Percentiles rank a stretch among this genome's conserved stretches.
phyloP scores from a whole-genome alignment of 805 yeast genomes.

The Yarrowia phangngaensis region DNA sequence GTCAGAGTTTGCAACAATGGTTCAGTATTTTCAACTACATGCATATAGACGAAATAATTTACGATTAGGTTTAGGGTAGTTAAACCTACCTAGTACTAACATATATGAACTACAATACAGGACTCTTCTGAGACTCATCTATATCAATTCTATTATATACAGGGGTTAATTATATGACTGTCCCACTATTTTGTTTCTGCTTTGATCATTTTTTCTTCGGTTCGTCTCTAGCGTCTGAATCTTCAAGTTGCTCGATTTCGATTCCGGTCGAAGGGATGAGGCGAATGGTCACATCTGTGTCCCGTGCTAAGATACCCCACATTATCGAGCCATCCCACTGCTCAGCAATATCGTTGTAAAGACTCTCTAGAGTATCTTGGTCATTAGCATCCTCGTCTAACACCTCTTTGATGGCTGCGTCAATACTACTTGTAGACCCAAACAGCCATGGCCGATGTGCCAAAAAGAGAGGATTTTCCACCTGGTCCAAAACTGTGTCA shows the following conservation, averaged over 20 bases:
- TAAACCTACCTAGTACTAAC: too few species aligned
- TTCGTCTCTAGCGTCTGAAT: not conserved
- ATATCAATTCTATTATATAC: slow-evolving; percentile 4
- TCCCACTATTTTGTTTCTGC: too few species aligned
- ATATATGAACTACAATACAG: too few species aligned
- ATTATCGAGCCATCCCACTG: slow-evolving; percentile 15
- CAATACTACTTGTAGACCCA: slow-evolving; percentile 5
- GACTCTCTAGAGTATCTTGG: not conserved
- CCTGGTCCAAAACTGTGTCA: not conserved
- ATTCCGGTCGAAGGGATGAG: not conserved
- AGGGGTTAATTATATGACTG: not conserved
- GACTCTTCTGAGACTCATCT: not conserved
- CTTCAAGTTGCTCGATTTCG: not conserved
- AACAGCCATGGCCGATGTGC: slow-evolving; percentile 18
- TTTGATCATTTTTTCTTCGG: not conserved
- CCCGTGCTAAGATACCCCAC: slow-evolving; percentile 6
- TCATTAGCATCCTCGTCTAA: not conserved
- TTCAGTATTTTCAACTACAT: slow-evolving; percentile 4
- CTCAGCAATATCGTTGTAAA: slow-evolving; percentile 6
- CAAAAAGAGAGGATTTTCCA: not conserved
- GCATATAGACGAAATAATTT: slow-evolving; percentile 23
- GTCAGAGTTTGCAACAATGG: slow-evolving; percentile 6
- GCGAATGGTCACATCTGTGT: slow-evolving; percentile 16
- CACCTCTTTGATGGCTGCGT: slow-evolving; percentile 11
- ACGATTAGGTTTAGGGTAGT: slow-evolving; percentile 27